Base-by-base conservation (phyloP, 495 filamentous ascomycete species). In the Trichoderma erinaceum region DNA sequence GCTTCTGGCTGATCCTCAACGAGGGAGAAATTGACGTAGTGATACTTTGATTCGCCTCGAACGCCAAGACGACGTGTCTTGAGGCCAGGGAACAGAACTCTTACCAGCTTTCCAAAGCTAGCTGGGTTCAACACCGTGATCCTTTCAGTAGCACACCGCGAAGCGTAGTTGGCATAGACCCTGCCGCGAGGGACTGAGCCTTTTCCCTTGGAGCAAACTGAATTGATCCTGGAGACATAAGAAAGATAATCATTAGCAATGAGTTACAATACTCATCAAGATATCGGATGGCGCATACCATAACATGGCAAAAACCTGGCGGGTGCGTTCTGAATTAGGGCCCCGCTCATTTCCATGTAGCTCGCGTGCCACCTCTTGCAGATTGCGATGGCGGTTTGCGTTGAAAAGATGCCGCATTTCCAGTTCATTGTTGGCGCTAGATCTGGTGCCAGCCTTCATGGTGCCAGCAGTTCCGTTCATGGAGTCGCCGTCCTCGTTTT, bases 221-320 rank as follows among this genome's bases (percentile, higher is more conserved):
- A 82, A 74, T 88, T 90, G 72, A 98, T 83, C 94, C 94, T 97
- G 46, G 46, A 52, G 21, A 18, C 67, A 5, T 3, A 75, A 69
- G 52, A 67, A 65, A 35, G 21, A 13, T 41, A 41, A 27, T 56
- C 25, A 66, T 18, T 27, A 48, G 18, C 21, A 21, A 56, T 3
- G 27, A 3, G 27, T 6, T 15, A 61, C 48, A 52, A 43, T 0
- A 50, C 6, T 65, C n/a, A 4, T 18, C 0, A 23, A 4, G 4
- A 0, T 38, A 68, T 10, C 29, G 16, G 16, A 67, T n/a, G 64
- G 13, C 68, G 75, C 84, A 70, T 86, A 97, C 95, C 95, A 99
- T 68, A 96, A 87, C 91, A 99, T 96, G 16, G 95, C 95, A 76
- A 97, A 97, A 29, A 99, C 88, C 80, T 99, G 95, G 69, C 97